Conservation (phyloP, 345 rosid species). For the Cardamine occulta region DNA sequence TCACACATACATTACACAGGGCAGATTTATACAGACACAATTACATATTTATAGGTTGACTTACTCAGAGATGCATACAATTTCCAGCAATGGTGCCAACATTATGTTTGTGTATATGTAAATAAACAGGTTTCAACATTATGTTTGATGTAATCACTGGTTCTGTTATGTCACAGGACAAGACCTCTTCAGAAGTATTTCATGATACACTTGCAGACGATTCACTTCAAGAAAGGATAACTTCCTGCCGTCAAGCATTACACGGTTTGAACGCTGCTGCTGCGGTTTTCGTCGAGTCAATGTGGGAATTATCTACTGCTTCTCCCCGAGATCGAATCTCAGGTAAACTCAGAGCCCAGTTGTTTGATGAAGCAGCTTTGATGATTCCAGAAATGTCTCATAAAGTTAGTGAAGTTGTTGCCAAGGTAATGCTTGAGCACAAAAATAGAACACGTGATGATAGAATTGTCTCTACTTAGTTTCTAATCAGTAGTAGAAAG, state of each 20-base stretch:
- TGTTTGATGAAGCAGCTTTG: constrained; percentile 51
- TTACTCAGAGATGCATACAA: not conserved
- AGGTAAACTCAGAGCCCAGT: constrained; percentile 43
- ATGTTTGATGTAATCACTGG: not conserved
- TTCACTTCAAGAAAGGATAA: constrained; percentile 45
- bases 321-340: constrained; percentile 48
- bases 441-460: constrained; percentile 24
- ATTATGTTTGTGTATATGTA: not conserved
- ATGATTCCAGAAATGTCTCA: constrained; percentile 57
- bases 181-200: constrained; percentile 31
- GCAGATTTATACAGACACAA: not conserved
- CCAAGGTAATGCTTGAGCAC: constrained; percentile 41
- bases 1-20: not conserved
- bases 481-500: not conserved
- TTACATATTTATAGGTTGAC: not conserved
- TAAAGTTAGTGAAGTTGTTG: constrained; percentile 51
- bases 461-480: not conserved
- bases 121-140: not conserved
- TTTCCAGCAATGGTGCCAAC: constrained; percentile 7
- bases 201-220: constrained; percentile 31
- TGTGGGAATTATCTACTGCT: constrained; percentile 46
- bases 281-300: constrained; percentile 43
- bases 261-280: constrained; percentile 53
- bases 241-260: constrained; percentile 60
- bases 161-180: constrained; percentile 31